These are phyloP conservation scores for Aspergillus glaucus DNA, from an alignment of 2,329 filamentous ascomycete species.

Conservation along the genomic window DNA sequence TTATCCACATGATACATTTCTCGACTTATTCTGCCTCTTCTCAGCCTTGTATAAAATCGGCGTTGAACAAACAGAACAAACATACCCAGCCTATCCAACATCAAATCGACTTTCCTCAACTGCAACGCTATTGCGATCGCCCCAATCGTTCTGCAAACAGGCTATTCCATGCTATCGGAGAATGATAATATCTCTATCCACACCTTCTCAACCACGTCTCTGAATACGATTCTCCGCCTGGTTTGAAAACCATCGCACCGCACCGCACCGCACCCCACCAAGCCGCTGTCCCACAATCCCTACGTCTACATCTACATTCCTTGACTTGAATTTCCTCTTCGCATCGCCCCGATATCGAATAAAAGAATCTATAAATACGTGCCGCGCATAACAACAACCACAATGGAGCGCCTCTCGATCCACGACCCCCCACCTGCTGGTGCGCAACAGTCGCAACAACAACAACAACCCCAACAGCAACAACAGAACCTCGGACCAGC, in stretches of 20 bases:
- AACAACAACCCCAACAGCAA: slow-evolving; percentile 20
- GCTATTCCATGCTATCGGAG: neutral
- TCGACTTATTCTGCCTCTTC: no score
- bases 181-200: neutral
- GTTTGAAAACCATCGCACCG: no score
- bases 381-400: neutral
- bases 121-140: neutral
- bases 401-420: slow-evolving; percentile 33
- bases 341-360: no score
- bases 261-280: no score
- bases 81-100: neutral
- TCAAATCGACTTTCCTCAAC: neutral
- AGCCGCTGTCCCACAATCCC: neutral
- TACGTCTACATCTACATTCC: neutral
- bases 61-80: slow-evolving; percentile 4
- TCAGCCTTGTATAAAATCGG: neutral
- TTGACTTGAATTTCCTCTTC: neutral
- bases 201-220: no score
- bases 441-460: slow-evolving; percentile 24
- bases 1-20: no score
- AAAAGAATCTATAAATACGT: no score
- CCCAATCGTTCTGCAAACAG: neutral
- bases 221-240: no score
- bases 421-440: slow-evolving; percentile 24
- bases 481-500: slow-evolving; percentile 24